These are phyloP conservation scores for Arachis monticola DNA, from an alignment of 331 rosid species.

Conservation along the genomic window DNA sequence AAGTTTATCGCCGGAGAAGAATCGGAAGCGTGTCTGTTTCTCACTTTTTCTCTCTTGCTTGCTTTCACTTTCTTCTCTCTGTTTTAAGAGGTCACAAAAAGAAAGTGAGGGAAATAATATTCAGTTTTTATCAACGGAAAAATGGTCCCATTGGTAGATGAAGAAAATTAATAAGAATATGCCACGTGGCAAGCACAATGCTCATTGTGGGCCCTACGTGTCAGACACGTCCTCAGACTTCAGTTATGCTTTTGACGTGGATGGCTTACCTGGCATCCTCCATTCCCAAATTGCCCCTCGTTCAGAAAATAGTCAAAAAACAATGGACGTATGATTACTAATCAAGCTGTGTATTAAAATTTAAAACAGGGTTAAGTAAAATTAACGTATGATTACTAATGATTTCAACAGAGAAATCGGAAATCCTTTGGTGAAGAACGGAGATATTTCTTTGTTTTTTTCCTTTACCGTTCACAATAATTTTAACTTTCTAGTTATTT, in stretches of 20 bases:
- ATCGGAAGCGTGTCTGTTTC: background rate
- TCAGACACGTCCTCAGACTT: conserved; percentile 31
- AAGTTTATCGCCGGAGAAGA: conserved; percentile 20
- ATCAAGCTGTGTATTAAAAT: background rate
- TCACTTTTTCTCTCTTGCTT: background rate
- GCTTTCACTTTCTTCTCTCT: conserved; percentile 4
- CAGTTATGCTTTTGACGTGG: conserved; percentile 55
- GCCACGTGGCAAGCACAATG: conserved; percentile 52
- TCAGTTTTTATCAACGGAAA: conserved; percentile 61
- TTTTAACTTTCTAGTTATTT: background rate
- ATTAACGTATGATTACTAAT: background rate
- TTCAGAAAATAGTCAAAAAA: background rate
- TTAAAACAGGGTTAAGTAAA: background rate
- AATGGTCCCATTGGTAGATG: conserved; percentile 52
- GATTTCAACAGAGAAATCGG: conserved; percentile 12
- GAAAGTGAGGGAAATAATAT: conserved; percentile 3
- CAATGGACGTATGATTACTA: background rate
- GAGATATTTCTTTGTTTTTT: conserved; percentile 37
- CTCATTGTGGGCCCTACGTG: conserved; percentile 42
- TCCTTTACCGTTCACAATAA: background rate
- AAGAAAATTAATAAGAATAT: conserved; percentile 42
- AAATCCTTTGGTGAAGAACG: conserved; percentile 28
- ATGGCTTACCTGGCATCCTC: conserved; percentile 43
- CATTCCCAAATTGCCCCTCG: background rate
- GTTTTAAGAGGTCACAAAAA: background rate